phyloP scores from a whole-genome alignment of 2,329 filamentous ascomycete species.

The Didymella lethalis region DNA sequence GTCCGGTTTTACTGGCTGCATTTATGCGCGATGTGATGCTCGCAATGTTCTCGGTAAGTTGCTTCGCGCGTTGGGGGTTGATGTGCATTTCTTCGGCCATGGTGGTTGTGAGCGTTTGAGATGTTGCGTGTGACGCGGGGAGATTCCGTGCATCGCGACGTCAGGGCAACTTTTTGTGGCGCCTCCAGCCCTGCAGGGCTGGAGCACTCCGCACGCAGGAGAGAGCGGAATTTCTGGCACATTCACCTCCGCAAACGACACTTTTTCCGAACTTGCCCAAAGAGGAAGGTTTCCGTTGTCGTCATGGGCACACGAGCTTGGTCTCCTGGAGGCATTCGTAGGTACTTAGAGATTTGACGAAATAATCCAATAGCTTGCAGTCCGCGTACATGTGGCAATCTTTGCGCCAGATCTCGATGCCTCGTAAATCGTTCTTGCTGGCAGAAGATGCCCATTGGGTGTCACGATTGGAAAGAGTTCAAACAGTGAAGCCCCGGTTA shows the following conservation, averaged over 20 bases:
- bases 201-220: neutral
- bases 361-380: neutral
- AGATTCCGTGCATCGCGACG: constrained; percentile 21
- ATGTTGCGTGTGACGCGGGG: constrained; percentile 24
- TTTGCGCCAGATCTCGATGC: neutral
- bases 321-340: no score
- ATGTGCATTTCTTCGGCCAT: constrained; percentile 52
- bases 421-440: neutral
- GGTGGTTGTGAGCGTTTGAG: constrained; percentile 19
- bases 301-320: no score
- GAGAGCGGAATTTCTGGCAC: constrained; percentile 2
- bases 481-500: neutral
- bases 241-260: neutral
- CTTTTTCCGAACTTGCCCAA: neutral
- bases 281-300: neutral
- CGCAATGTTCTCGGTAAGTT: constrained; percentile 56
- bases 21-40: constrained; percentile 54
- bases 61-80: constrained; percentile 55
- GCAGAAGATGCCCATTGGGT: neutral
- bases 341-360: neutral
- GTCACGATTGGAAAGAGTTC: neutral
- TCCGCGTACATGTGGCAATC: neutral
- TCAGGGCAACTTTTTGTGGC: constrained; percentile 26
- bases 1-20: constrained; percentile 45
- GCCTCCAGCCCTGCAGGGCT: constrained; percentile 18